Base-by-base conservation (phyloP, 495 filamentous ascomycete genomes). In the Aspergillus affinis region DNA sequence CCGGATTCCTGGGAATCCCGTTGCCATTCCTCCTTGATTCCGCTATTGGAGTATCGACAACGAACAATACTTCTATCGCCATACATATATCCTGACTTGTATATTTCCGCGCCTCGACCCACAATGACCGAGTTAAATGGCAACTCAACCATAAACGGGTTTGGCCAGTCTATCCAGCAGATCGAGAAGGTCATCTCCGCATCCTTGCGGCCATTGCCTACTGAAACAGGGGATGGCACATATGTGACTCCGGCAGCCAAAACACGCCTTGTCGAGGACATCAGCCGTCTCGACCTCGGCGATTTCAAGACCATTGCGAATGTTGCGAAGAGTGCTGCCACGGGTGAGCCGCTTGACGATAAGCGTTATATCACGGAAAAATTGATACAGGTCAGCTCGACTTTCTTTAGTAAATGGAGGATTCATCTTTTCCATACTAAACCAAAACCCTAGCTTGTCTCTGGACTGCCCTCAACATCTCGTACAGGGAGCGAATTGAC, bases 281-380 rank as follows among this genome's bases (percentile, higher is more conserved):
- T 84, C 18, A 57, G 55, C 21, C 71, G 77, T 64, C 55, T 82
- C 20, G 69, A 73, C 32, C 57, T 77, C 21, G 61, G 66, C 15
- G 76, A 83, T 62, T 59, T 79, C 50, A 74, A 75, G 53, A 77
- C 77, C 12, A 58, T 84, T 48, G 65, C 76, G n/a, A 77, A 84
- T 15, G 61, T 81, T 21, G 61, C 71, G n/a, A 82, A 80, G 61
- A 88, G 88, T 66, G 82, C 82, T 59, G 90, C 93, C 73, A 88
- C 88, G 20, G 88, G 90, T 12, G 88, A 94, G 51, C 90, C 92
- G 5, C 84, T 96, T 19, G 87, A 97, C 61, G 93, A 97, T 74
- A 92, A 92, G 72, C 70, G 76, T 4, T 86, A 85, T 61, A 70
- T 81, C 12, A 85, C 84, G 81, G 84, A 86, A 62, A 70, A 74